Conservation (phyloP, 2,329 filamentous ascomycete genomes). For the Clathrospora elynae region DNA sequence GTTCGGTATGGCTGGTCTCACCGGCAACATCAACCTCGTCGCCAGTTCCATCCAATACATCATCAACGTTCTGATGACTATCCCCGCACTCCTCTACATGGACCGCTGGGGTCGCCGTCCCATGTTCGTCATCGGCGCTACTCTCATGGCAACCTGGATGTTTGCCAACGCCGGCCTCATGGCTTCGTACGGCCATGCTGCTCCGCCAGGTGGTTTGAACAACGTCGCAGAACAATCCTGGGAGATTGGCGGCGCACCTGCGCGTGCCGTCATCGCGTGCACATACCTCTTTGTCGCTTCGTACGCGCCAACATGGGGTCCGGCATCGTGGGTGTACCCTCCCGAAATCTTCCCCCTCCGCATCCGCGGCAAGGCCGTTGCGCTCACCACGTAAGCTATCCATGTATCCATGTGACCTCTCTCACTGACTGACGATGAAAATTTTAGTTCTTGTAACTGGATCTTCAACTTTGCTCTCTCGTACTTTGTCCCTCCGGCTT, state of each 20-base stretch:
- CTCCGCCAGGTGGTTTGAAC: constrained; percentile 48
- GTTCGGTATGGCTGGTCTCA: constrained; percentile 73
- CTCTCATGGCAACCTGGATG: constrained; percentile 67
- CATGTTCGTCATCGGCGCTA: constrained; percentile 68
- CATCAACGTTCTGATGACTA: constrained; percentile 80
- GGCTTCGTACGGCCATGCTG: constrained; percentile 60
- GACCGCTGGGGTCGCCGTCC: constrained; percentile 76
- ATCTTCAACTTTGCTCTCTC: constrained; percentile 61
- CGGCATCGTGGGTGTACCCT: constrained; percentile 63
- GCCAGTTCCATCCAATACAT: constrained; percentile 74
- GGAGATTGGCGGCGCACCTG: constrained; percentile 48
- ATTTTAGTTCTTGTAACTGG: constrained; percentile 62
- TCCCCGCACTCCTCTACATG: constrained; percentile 75
- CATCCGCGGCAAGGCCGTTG: constrained; percentile 67
- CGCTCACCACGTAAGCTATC: constrained; percentile 58
- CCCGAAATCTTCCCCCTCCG: constrained; percentile 67
- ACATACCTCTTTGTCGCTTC: constrained; percentile 75
- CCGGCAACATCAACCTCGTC: constrained; percentile 63
- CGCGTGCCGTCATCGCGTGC: constrained; percentile 65
- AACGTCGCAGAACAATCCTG: constrained; percentile 51
- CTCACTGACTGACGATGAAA: too few relatives aligned
- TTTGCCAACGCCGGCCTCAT: constrained; percentile 68
- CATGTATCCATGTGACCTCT: too few relatives aligned
- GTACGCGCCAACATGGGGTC: constrained; percentile 69
- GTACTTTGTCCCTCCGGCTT: constrained; percentile 62